Evolutionary conservation across 345 rosid species (phyloP).

Genomic region (Balakata baccata): DNA sequence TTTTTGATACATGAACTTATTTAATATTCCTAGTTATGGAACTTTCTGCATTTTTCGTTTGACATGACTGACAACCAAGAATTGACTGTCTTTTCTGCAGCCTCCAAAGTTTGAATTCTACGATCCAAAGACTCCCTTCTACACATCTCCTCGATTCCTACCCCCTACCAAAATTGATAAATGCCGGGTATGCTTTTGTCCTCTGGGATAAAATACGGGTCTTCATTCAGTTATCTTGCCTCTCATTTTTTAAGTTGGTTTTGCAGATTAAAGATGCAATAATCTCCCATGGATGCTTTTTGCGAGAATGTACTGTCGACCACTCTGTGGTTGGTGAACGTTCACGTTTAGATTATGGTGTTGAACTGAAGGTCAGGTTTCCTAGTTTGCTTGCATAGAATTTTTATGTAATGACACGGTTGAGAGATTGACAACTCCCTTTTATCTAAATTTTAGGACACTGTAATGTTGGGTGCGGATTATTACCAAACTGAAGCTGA

Average conservation of each 20-base stretch:
- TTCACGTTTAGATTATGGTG: conserved; percentile 81
- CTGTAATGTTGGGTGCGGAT: conserved; percentile 89
- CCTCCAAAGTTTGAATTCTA: conserved; percentile 77
- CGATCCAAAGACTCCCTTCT: conserved; percentile 82
- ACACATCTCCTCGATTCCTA: conserved; percentile 83
- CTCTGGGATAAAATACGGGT: neutral
- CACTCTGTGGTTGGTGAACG: conserved; percentile 90
- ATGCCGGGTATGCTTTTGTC: conserved; percentile 50
- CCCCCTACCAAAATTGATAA: conserved; percentile 90
- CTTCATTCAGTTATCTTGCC: conserved; percentile 16
- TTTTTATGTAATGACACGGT: neutral
- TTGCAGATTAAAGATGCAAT: conserved; percentile 72
- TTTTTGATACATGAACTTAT: neutral
- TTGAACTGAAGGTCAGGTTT: conserved; percentile 68
- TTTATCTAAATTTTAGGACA: conserved; percentile 50
- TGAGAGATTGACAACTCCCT: neutral
- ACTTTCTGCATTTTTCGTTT: neutral
- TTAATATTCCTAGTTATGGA: neutral
- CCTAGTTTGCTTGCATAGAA: neutral
- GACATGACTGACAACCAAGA: neutral
- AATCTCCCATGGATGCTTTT: conserved; percentile 95
- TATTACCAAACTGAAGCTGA: conserved; percentile 87
- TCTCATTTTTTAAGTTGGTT: conserved; percentile 16
- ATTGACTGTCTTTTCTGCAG: conserved; percentile 35
- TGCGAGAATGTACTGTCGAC: conserved; percentile 67